Evolutionary conservation across 2,329 filamentous ascomycete genomes (phyloP), one percentile per base, ranked within the genome.

Genomic region (Pezicula rhizophila): DNA sequence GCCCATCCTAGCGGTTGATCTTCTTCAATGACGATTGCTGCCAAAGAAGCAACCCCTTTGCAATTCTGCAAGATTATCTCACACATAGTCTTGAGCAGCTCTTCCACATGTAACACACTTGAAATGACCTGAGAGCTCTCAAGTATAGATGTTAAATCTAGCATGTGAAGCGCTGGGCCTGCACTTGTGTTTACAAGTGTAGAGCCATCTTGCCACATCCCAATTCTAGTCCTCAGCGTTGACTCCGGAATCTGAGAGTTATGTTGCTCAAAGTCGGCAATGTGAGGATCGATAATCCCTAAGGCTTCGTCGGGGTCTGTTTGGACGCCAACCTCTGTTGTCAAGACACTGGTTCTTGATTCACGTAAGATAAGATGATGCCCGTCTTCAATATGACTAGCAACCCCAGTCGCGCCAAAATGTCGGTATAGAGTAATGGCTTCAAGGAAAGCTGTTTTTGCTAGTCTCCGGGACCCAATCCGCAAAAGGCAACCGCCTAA

Each of bases 41-140:
- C 86, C 6, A 85, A 72, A 2, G 84, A 85, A 6, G 85, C 85
- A 7, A 80, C 75, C 25, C 80, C 79, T 34, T 85, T 85, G 45
- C 85, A 89, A 0, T 85, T 89, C 57, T 90, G 84, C 23, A 91
- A 67, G 44, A 91, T 88, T 53, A 91, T 87, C 52, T 89, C 82
- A 57, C 85, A 88, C 81, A 92, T 89, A 38, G 87, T 90, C 60
- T 85, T 83, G 52, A 91, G 75, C 4, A 92, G 74, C 58, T 85
- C 79, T 54, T 91, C 86, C 11, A 91, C 79, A 54, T 86, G 79
- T 8, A 92, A 68, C 45, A 90, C 85, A 14, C 86, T 90, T 4
- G 87, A 91, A 38, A 92, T 83, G 39, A 91, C 79, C 62, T 90
- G 87, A 8, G 85, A 89, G 3, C 84, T 88, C 57, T 87, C 82